Conservation (phyloP, 192 early-diverging fungal genomes). For the Coemansia sp. region DNA sequence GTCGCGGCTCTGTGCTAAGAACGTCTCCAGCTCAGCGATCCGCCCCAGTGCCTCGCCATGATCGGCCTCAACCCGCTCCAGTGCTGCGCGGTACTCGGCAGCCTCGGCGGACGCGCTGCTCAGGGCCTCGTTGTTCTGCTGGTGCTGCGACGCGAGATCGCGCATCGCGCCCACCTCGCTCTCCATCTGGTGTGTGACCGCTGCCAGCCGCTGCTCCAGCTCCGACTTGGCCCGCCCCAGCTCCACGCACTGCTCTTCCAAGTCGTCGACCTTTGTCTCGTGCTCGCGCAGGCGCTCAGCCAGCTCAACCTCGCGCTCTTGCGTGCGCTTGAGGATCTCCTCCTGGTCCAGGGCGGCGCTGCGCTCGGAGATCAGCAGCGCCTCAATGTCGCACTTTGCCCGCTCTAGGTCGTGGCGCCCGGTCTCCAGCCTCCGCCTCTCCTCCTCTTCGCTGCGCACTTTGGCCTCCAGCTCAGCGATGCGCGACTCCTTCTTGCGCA, state of each 20-base stretch:
- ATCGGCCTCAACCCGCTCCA: slow-evolving; percentile 29
- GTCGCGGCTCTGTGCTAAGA: slow-evolving; percentile 17
- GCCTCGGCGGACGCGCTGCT: slow-evolving; percentile 59
- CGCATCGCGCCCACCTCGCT: slow-evolving; percentile 58
- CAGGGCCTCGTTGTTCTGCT: slow-evolving; percentile 56
- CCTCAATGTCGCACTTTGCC: slow-evolving; percentile 70
- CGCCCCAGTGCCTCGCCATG: slow-evolving; percentile 21
- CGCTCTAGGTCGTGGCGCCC: slow-evolving; percentile 60
- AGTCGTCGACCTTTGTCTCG: slow-evolving; percentile 58
- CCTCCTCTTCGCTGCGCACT: slow-evolving; percentile 58
- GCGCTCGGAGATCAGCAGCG: slow-evolving; percentile 68
- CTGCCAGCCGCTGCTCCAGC: slow-evolving; percentile 60
- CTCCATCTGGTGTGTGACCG: slow-evolving; percentile 60
- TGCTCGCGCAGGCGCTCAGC: slow-evolving; percentile 64
- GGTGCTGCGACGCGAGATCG: slow-evolving; percentile 61
- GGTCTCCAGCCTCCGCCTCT: slow-evolving; percentile 60
- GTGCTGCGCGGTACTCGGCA: slow-evolving; percentile 36
- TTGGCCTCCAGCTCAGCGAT: slow-evolving; percentile 72
- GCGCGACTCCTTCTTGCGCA: slow-evolving; percentile 68
- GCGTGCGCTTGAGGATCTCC: slow-evolving; percentile 79
- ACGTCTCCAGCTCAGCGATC: slow-evolving; percentile 24
- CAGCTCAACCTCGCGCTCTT: slow-evolving; percentile 67
- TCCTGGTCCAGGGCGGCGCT: slow-evolving; percentile 77
- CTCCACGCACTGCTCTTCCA: slow-evolving; percentile 65
- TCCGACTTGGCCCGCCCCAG: slow-evolving; percentile 52